These are phyloP conservation scores for Colletotrichum scovillei DNA, from an alignment of 2,329 filamentous ascomycete genomes.

Conservation along the genomic window DNA sequence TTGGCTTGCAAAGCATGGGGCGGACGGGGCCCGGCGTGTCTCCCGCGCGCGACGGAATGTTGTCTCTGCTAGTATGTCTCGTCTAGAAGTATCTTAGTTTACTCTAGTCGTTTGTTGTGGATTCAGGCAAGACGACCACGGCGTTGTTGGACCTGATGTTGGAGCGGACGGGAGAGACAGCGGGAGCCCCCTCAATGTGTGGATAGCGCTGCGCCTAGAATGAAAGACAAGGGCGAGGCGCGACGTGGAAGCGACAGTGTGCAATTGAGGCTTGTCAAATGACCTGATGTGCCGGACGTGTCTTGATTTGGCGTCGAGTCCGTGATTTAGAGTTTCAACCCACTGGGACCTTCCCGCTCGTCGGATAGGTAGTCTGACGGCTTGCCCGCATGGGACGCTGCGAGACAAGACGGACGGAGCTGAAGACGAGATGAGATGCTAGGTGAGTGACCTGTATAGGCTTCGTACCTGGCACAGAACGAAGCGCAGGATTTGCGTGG, in stretches of 20 bases:
- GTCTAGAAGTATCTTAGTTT: neutral
- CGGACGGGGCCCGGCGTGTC: neutral
- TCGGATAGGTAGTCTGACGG: conserved; percentile 17
- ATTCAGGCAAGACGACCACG: neutral
- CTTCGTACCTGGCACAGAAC: neutral
- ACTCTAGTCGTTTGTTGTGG: neutral
- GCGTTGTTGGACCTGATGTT: neutral
- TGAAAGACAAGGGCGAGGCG: conserved; percentile 21
- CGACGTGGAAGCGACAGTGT: too few species aligned
- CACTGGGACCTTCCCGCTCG: conserved; percentile 31
- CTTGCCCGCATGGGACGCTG: conserved; percentile 7
- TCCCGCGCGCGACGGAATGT: neutral
- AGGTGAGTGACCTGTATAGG: neutral
- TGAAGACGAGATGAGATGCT: neutral
- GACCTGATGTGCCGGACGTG: conserved; percentile 24
- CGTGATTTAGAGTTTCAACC: conserved; percentile 31
- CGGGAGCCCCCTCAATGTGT: neutral
- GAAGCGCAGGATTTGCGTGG: neutral
- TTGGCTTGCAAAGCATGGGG: neutral
- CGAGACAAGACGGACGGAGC: too few species aligned
- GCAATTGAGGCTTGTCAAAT: conserved; percentile 23
- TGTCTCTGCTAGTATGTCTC: neutral
- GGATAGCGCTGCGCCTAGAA: neutral
- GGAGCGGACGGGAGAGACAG: neutral
- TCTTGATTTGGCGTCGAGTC: conserved; percentile 23